phyloP scores from a whole-genome alignment of 192 early-diverging fungal genomes.

The Bifiguratus adelaidae region DNA sequence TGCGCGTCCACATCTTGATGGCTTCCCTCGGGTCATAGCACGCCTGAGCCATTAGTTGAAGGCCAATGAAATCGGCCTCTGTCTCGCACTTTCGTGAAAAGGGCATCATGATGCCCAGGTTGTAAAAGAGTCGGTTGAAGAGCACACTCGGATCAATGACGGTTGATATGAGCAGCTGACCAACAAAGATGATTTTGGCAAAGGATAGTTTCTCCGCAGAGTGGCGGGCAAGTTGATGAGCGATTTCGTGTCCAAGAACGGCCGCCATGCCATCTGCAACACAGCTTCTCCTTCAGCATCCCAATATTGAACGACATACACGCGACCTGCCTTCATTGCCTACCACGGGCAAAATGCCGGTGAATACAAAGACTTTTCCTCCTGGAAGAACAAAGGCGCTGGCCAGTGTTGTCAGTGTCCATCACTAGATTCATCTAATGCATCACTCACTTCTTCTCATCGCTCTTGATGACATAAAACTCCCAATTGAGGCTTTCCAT shows the following conservation, averaged over 20 bases:
- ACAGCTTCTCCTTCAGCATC: neutral
- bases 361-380: conserved; percentile 96
- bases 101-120: conserved; percentile 71
- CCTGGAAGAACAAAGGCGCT: conserved; percentile 90
- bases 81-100: conserved; percentile 82
- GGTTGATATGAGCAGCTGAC: conserved; percentile 46
- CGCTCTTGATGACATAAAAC: conserved; percentile 76
- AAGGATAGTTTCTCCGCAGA: conserved; percentile 82
- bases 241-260: conserved; percentile 91
- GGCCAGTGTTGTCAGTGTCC: neutral
- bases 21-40: conserved; percentile 85
- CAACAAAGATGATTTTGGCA: conserved; percentile 45
- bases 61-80: conserved; percentile 89
- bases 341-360: conserved; percentile 77
- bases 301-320: neutral
- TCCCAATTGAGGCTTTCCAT: conserved; percentile 79
- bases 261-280: conserved; percentile 71
- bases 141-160: conserved; percentile 56
- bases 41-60: conserved; percentile 82
- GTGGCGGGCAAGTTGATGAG: conserved; percentile 87
- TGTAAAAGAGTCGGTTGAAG: conserved; percentile 48
- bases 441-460: conserved; percentile 53
- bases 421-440: neutral
- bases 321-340: conserved; percentile 40
- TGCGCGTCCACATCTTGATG: conserved; percentile 73